Conservation (phyloP, 1,139 yeast genomes). For the Candida gigantensis region DNA sequence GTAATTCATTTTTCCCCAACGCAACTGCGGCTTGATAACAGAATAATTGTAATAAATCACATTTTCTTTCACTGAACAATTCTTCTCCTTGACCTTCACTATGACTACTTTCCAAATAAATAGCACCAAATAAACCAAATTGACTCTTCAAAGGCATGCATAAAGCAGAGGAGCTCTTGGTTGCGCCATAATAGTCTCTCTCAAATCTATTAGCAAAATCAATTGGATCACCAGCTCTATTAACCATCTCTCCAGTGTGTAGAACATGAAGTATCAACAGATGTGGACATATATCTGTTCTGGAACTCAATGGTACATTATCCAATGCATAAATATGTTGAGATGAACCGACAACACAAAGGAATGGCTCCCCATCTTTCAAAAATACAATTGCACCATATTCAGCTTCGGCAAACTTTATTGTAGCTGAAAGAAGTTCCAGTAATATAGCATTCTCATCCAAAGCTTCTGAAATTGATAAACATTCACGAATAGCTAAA, state of each 20-base stretch:
- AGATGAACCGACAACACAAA: conserved; percentile 47
- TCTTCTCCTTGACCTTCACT: conserved; percentile 3
- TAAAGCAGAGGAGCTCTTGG: conserved; percentile 36
- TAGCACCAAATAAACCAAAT: conserved; percentile 45
- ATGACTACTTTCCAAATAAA: conserved; percentile 42
- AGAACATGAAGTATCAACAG: conserved; percentile 42
- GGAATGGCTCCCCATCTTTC: conserved; percentile 36
- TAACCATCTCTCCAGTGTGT: conserved; percentile 38
- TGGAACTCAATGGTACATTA: conserved; percentile 41
- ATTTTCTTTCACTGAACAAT: conserved; percentile 22
- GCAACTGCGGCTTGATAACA: conserved; percentile 60
- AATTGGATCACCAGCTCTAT: conserved; percentile 38
- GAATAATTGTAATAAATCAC: conserved; percentile 46
- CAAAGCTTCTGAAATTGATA: conserved; percentile 51
- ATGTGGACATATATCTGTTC: conserved; percentile 49
- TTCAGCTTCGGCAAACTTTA: conserved; percentile 45
- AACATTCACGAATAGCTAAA: conserved; percentile 44
- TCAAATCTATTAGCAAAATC: conserved; percentile 37
- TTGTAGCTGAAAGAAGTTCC: conserved; percentile 43
- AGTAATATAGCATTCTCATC: conserved; percentile 39
- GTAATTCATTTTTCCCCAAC: conserved; percentile 48
- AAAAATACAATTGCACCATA: conserved; percentile 46
- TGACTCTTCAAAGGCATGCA: conserved; percentile 53
- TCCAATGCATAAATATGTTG: conserved; percentile 34
- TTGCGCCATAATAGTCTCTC: conserved; percentile 44